Percentiles rank a stretch among this genome's conserved stretches.
Conservation (phyloP, 2,329 filamentous ascomycete genomes). For the Akanthomyces lecanii region DNA sequence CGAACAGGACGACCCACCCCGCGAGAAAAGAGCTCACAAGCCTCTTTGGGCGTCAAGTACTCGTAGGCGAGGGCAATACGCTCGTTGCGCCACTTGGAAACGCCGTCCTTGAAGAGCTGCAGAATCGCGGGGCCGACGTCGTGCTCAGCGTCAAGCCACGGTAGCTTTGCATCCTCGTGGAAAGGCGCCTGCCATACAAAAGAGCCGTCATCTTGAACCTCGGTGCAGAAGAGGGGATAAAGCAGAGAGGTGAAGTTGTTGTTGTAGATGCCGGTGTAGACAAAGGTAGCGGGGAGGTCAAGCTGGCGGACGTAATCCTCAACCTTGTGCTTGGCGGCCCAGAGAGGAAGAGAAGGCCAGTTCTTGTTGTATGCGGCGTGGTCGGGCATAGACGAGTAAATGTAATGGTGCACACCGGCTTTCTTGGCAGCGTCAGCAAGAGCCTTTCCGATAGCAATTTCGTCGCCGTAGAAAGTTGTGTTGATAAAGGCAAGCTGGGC, state of each 20-base stretch:
- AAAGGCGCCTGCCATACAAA: slow-evolving; percentile 95
- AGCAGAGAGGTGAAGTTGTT: slow-evolving; percentile 95
- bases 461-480: slow-evolving; percentile 94
- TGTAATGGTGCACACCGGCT: slow-evolving; percentile 80
- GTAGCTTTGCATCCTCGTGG: slow-evolving; percentile 80
- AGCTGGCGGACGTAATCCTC: slow-evolving; percentile 87
- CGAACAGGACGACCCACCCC: slow-evolving; percentile 73
- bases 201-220: slow-evolving; percentile 75
- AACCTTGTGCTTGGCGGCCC: slow-evolving; percentile 87
- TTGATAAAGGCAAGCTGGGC: slow-evolving; percentile 94
- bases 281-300: slow-evolving; percentile 80
- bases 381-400: slow-evolving; percentile 97
- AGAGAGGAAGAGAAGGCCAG: slow-evolving; percentile 84
- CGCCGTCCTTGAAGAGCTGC: slow-evolving; percentile 92
- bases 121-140: slow-evolving; percentile 89
- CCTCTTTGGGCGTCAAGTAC: slow-evolving; percentile 77
- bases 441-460: slow-evolving; percentile 81
- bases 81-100: slow-evolving; percentile 72
- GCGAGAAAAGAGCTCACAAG: slow-evolving; percentile 72
- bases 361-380: slow-evolving; percentile 71
- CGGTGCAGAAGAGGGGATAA: slow-evolving; percentile 95
- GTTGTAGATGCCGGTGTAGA: slow-evolving; percentile 97
- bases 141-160: slow-evolving; percentile 95
- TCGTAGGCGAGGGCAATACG: slow-evolving; percentile 88
- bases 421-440: slow-evolving; percentile 85